Evolutionary conservation across 176 grass and related monocot species (phyloP).

Genomic region (Hordeum vulgare): DNA sequence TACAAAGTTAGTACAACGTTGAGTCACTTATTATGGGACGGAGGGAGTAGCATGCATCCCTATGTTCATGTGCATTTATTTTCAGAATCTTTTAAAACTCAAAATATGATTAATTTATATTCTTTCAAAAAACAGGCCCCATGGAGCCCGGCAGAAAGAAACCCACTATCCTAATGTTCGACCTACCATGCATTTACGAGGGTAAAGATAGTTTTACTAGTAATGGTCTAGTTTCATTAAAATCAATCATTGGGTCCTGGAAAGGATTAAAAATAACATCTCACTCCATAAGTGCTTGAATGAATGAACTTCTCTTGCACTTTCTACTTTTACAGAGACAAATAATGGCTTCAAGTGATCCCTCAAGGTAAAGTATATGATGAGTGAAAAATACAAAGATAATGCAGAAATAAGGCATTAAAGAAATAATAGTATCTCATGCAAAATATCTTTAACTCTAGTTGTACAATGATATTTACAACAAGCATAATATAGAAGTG

Average conservation of each 20-base stretch:
- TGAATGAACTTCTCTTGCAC: not conserved
- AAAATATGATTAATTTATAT: not conserved
- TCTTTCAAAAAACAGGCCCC: not conserved
- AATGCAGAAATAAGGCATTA: constrained; percentile 4
- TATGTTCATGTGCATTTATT: not conserved
- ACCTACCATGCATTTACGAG: constrained; percentile 5
- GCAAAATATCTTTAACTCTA: not conserved
- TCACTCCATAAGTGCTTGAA: not conserved
- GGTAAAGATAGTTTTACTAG: constrained; percentile 2
- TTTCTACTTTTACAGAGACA: constrained; percentile 3
- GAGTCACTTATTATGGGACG: too few relatives aligned
- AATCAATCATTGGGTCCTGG: constrained; percentile 6
- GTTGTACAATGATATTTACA: not conserved
- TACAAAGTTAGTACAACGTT: too few relatives aligned
- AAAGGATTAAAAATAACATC: constrained; percentile 21
- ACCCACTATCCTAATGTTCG: not conserved
- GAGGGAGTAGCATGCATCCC: not conserved
- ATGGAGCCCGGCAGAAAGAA: not conserved
- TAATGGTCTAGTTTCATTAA: not conserved
- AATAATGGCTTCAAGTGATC: not conserved
- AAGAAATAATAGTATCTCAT: constrained; percentile 7
- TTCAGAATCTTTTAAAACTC: not conserved
- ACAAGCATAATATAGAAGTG: not conserved
- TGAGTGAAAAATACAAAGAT: constrained; percentile 2
- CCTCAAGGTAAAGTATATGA: not conserved